Base-by-base conservation (phyloP, 2,329 filamentous ascomycete species). In the Neonectria punicea region DNA sequence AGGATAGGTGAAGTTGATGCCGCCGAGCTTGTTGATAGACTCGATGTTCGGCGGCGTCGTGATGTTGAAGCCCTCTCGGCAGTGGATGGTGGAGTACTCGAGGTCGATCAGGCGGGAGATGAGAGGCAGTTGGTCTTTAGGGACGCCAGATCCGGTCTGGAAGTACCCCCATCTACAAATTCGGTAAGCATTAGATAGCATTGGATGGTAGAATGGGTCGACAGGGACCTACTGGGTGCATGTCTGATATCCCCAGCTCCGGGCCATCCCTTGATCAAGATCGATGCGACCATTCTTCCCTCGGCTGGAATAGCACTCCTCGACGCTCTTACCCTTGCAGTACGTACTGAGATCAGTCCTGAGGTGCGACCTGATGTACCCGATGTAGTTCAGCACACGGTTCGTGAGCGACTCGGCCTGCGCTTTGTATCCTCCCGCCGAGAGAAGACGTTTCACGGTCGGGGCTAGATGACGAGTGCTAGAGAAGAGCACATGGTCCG, bases 11-110 rank as follows among this genome's bases (percentile, higher is more conserved):
- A 96, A 90, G 75, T 87, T 81, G 77, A 89, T 92, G 13, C 89
- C 92, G 46, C 93, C 93, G 68, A 92, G 90, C 74, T 90, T 89
- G 82, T 97, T 96, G 77, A 96, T 89, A 1, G 83, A 82, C 1
- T 88, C 84, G 0, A 90, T 80, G 56, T 94, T 83, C 0, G 93
- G 86, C 0, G 86, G 86, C 0, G 81, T 77, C 0, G 86, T 88
- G 74, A 94, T 89, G 79, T 91, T 90, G 83, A 94, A 97, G 0
- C 87, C 86, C 8, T 86, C 81, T 1, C 83, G 82, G 80, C 93
- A 97, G 70, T 90, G 82, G 4, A 85, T 77, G 0, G 86, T 87
- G 3, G 83, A 77, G 76, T 90, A 93, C 2, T 89, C 83, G 1
- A 93, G 72, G 66, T 90, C 86, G 39, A 93, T 82, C 4, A 89